phyloP scores from a whole-genome alignment of 73 alveolate genomes.

The Paramecium primaurelia region DNA sequence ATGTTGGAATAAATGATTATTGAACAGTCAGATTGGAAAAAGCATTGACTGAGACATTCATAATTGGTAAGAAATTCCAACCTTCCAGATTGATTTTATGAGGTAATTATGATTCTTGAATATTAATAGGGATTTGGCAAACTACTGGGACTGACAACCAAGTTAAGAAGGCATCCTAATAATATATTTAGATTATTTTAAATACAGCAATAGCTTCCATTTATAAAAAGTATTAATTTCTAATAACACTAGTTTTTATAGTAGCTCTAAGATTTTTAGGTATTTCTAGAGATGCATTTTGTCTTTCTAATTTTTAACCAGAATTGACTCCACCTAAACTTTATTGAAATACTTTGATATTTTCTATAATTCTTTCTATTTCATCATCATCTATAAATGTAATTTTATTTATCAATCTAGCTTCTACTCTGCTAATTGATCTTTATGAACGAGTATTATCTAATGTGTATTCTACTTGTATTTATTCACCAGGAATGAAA shows the following conservation, averaged over 20 bases:
- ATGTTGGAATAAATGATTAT: neutral
- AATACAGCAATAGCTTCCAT: slow-evolving; percentile 40
- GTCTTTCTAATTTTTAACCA: neutral
- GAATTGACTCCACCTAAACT: slow-evolving; percentile 13
- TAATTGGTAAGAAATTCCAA: slow-evolving; percentile 31
- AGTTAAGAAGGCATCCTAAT: slow-evolving; percentile 24
- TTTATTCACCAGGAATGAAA: slow-evolving; percentile 28
- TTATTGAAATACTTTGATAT: neutral
- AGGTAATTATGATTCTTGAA: neutral
- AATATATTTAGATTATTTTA: neutral
- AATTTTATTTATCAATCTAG: neutral
- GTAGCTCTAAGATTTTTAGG: slow-evolving; percentile 3
- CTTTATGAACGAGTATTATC: slow-evolving; percentile 27
- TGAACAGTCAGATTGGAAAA: slow-evolving; percentile 33
- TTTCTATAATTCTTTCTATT: slow-evolving; percentile 20
- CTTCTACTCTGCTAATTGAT: slow-evolving; percentile 16
- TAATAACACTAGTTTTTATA: neutral
- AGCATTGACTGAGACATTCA: slow-evolving; percentile 10
- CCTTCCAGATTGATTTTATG: neutral
- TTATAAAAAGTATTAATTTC: slow-evolving; percentile 28
- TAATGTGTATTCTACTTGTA: neutral
- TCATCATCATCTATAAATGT: slow-evolving; percentile 48
- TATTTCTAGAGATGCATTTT: neutral
- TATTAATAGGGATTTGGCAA: neutral
- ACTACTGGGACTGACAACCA: neutral